phyloP scores from a whole-genome alignment of 331 rosid species.

The Rhamnella rubrinervis region DNA sequence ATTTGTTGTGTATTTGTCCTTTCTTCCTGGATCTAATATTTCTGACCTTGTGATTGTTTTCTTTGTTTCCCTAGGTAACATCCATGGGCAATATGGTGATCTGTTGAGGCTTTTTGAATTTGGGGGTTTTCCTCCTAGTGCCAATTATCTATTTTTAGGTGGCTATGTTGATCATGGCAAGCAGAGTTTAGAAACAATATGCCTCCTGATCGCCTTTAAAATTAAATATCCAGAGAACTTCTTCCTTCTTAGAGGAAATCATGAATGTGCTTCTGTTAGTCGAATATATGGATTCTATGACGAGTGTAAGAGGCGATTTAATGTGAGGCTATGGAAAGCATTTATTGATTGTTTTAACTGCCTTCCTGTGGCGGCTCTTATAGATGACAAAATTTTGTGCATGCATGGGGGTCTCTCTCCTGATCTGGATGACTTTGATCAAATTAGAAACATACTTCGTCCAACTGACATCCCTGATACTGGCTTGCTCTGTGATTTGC shows the following conservation, averaged over 20 bases:
- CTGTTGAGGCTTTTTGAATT: conserved; percentile 83
- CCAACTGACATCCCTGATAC: conserved; percentile 74
- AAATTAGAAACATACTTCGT: conserved; percentile 66
- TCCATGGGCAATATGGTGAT: conserved; percentile 91
- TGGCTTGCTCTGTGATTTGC: conserved; percentile 88
- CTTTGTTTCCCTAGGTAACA: conserved; percentile 61
- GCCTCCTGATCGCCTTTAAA: conserved; percentile 85
- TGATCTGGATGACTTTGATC: conserved; percentile 69
- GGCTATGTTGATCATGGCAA: conserved; percentile 88
- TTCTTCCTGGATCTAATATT: no score
- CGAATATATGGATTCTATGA: conserved; percentile 83
- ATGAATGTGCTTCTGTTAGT: conserved; percentile 85
- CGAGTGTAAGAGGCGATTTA: conserved; percentile 86
- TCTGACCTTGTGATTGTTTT: conserved; percentile 17
- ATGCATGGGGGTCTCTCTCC: conserved; percentile 98
- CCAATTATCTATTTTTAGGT: conserved; percentile 82
- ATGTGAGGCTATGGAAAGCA: conserved; percentile 89
- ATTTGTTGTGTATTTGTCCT: no score
- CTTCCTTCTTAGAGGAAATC: conserved; percentile 86
- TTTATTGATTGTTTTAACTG: conserved; percentile 78
- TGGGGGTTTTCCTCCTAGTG: conserved; percentile 80
- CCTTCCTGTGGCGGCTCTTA: conserved; percentile 90
- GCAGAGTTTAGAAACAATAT: conserved; percentile 88
- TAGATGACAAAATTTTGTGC: conserved; percentile 86
- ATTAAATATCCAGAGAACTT: conserved; percentile 85